Percentiles rank a stretch among this genome's conserved stretches.
Evolutionary conservation across 306 rosid species (phyloP).

Genomic region (Datisca glomerata): DNA sequence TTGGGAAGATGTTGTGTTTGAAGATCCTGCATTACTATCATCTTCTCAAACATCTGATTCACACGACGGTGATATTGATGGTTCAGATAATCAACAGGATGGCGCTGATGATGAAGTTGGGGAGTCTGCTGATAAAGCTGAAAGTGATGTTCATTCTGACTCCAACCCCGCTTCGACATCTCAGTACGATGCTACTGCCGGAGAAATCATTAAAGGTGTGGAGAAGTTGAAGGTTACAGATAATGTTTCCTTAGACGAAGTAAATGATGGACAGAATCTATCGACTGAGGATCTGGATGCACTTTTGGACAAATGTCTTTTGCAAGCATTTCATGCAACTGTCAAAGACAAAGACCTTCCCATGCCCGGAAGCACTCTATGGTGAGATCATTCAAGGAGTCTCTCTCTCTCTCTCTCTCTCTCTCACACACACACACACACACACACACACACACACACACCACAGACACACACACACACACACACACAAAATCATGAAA

Average conservation of each 20-base stretch:
- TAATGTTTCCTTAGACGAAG: conserved; percentile 25
- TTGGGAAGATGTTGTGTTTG: conserved; percentile 68
- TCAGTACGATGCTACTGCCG: conserved; percentile 15
- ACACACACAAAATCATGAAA: no score
- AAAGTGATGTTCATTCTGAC: conserved; percentile 20
- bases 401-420: no score
- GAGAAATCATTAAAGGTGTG: conserved; percentile 29
- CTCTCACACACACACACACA: no score
- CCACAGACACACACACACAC: no score
- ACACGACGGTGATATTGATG: conserved; percentile 20
- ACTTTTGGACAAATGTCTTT: conserved; percentile 79
- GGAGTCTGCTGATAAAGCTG: conserved; percentile 26
- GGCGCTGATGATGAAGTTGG: conserved; percentile 15
- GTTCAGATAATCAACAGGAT: conserved; percentile 25
- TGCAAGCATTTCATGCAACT: conserved; percentile 85
- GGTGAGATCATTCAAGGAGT: no score
- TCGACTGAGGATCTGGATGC: conserved; percentile 63
- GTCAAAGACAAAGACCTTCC: conserved; percentile 84
- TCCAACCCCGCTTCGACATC: conserved; percentile 12
- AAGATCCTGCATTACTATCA: conserved; percentile 51
- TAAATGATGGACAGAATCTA: conserved; percentile 36
- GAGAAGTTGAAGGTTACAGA: conserved; percentile 50
- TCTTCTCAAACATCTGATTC: conserved; percentile 29
- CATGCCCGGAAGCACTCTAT: conserved; percentile 89
- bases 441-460: no score